phyloP scores from a whole-genome alignment of 768 basidiomycete genomes.

The Rhizopogon vulgaris region DNA sequence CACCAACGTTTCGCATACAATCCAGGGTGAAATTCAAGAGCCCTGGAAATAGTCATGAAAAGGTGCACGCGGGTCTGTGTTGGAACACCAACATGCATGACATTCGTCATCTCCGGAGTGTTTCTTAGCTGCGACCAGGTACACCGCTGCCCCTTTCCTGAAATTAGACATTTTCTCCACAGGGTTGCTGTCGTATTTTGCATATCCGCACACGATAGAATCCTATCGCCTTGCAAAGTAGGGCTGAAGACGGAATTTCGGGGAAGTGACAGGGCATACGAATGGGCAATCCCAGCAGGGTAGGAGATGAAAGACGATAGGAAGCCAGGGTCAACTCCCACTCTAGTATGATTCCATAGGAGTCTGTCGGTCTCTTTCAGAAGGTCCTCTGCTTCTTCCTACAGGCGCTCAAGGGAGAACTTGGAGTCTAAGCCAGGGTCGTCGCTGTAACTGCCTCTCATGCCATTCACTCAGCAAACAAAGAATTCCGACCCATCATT shows the following conservation, averaged over 20 bases:
- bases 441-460: too few species aligned
- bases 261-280: too few species aligned
- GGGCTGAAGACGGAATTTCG: too few species aligned
- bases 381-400: conserved; percentile 15
- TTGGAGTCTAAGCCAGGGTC: conserved; percentile 3
- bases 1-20: neutral
- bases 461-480: too few species aligned
- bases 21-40: neutral
- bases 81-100: conserved; percentile 7
- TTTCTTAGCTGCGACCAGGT: conserved; percentile 8
- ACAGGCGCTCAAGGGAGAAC: conserved; percentile 9
- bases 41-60: neutral
- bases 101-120: conserved; percentile 14
- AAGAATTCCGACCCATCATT: too few species aligned
- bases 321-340: conserved; percentile 4
- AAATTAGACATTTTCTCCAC: neutral
- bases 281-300: conserved; percentile 2
- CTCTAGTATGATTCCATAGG: neutral
- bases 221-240: conserved; percentile 1
- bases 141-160: conserved; percentile 2
- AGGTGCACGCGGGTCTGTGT: neutral
- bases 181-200: neutral
- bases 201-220: conserved; percentile 2
- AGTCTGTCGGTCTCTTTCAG: conserved; percentile 3
- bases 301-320: conserved; percentile 11